These are phyloP conservation scores for Penicillium polonicum DNA, from an alignment of 2,329 filamentous ascomycete species.

Conservation along the genomic window DNA sequence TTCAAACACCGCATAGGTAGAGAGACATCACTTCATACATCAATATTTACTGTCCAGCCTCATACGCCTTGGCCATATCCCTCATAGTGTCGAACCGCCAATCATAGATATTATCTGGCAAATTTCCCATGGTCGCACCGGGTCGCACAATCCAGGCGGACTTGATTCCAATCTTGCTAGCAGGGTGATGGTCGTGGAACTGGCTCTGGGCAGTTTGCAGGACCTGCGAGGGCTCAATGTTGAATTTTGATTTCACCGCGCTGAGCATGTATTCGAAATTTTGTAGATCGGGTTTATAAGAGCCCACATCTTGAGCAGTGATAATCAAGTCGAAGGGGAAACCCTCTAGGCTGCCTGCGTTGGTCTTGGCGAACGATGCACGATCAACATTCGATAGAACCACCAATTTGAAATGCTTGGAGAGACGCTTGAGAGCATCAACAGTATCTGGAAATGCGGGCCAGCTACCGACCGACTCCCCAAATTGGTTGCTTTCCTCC, in stretches of 20 bases:
- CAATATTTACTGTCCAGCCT: no score
- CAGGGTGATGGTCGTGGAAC: slow-evolving; percentile 65
- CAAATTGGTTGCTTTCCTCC: slow-evolving; percentile 47
- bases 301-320: slow-evolving; percentile 68
- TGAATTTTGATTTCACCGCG: slow-evolving; percentile 55
- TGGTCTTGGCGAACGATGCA: slow-evolving; percentile 49
- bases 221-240: slow-evolving; percentile 56
- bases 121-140: slow-evolving; percentile 41
- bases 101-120: slow-evolving; percentile 44
- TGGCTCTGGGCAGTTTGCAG: slow-evolving; percentile 68
- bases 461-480: slow-evolving; percentile 50
- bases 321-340: slow-evolving; percentile 60
- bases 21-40: no score
- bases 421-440: slow-evolving; percentile 49
- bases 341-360: slow-evolving; percentile 50
- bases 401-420: slow-evolving; percentile 53
- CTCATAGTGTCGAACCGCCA: slow-evolving; percentile 60
- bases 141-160: slow-evolving; percentile 62
- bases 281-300: slow-evolving; percentile 64
- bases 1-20: no score
- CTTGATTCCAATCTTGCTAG: slow-evolving; percentile 58
- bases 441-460: slow-evolving; percentile 58
- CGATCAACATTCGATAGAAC: slow-evolving; percentile 58
- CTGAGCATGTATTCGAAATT: slow-evolving; percentile 67
- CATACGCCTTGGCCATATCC: slow-evolving; percentile 56